Evolutionary conservation across 352 stramenopile genomes (phyloP).

Genomic region (Globisporangium canariense): DNA sequence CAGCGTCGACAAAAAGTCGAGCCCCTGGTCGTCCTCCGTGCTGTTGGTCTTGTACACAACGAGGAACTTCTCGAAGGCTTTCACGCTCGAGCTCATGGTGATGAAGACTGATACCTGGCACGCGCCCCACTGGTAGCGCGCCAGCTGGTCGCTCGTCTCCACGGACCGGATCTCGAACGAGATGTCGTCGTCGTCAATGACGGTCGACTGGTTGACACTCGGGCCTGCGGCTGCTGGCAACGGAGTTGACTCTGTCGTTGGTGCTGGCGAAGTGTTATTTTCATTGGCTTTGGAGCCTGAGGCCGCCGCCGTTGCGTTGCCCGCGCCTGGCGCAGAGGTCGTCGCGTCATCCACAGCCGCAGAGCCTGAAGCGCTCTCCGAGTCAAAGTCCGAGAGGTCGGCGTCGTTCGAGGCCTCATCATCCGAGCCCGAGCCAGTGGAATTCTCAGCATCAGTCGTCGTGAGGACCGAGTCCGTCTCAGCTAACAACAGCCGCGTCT

Average conservation of each 20-base stretch:
- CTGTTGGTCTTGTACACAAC: constrained; percentile 30
- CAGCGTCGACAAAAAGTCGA: constrained; percentile 28
- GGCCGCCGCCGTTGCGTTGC: neutral
- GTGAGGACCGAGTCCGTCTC: too few relatives aligned
- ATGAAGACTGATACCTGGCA: constrained; percentile 34
- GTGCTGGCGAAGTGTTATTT: constrained; percentile 1
- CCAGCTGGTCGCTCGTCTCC: constrained; percentile 23
- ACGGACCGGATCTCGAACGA: constrained; percentile 34
- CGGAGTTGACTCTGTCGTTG: neutral
- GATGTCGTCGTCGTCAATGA: constrained; percentile 14
- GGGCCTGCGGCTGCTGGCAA: neutral
- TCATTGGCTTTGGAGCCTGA: neutral
- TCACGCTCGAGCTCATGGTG: constrained; percentile 31
- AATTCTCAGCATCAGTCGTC: neutral
- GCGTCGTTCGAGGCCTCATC: neutral
- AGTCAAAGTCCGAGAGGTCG: neutral
- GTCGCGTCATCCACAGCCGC: neutral
- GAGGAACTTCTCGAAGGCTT: constrained; percentile 40
- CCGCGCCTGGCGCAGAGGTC: neutral
- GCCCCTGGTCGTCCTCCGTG: constrained; percentile 12
- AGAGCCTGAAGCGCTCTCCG: neutral
- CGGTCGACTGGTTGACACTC: neutral
- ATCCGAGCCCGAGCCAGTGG: neutral
- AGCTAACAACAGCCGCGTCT: neutral
- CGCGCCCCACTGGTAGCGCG: constrained; percentile 34